phyloP scores from a whole-genome alignment of 1,139 yeast genomes.

The Hansenula lynferdii region DNA sequence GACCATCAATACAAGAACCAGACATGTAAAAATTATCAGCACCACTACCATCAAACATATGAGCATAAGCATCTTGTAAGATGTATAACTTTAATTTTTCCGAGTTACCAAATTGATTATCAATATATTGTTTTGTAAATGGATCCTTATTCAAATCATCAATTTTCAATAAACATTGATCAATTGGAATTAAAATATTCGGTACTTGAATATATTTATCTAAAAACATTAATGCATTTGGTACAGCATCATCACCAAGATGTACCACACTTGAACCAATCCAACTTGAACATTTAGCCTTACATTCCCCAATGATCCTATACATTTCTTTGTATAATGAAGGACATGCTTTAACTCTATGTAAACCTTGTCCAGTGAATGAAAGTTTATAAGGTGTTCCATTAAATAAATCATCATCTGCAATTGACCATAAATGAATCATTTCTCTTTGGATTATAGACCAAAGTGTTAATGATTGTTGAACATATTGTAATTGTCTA shows the following conservation, averaged over 20 bases:
- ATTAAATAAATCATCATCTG: conserved; percentile 60
- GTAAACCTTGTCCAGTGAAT: conserved; percentile 77
- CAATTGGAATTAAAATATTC: conserved; percentile 64
- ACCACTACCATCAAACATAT: conserved; percentile 75
- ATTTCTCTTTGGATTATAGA: conserved; percentile 68
- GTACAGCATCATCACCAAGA: conserved; percentile 74
- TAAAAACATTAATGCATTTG: conserved; percentile 67
- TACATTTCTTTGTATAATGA: conserved; percentile 64
- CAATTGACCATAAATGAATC: conserved; percentile 67
- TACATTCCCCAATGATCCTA: conserved; percentile 54
- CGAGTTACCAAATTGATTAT: conserved; percentile 48
- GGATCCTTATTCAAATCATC: conserved; percentile 47
- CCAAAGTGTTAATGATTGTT: conserved; percentile 69
- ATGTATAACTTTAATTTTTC: conserved; percentile 48
- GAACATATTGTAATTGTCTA: conserved; percentile 64
- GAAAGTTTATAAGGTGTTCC: conserved; percentile 47
- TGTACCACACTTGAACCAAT: conserved; percentile 75
- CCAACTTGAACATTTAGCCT: conserved; percentile 58
- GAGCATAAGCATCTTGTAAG: conserved; percentile 63
- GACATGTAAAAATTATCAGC: conserved; percentile 77
- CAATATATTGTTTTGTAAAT: conserved; percentile 43
- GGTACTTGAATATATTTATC: conserved; percentile 78
- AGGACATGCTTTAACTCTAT: conserved; percentile 69
- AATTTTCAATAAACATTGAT: conserved; percentile 46
- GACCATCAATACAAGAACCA: conserved; percentile 76